Conservation (phyloP, 345 rosid genomes). For the Triadica sebifera region DNA sequence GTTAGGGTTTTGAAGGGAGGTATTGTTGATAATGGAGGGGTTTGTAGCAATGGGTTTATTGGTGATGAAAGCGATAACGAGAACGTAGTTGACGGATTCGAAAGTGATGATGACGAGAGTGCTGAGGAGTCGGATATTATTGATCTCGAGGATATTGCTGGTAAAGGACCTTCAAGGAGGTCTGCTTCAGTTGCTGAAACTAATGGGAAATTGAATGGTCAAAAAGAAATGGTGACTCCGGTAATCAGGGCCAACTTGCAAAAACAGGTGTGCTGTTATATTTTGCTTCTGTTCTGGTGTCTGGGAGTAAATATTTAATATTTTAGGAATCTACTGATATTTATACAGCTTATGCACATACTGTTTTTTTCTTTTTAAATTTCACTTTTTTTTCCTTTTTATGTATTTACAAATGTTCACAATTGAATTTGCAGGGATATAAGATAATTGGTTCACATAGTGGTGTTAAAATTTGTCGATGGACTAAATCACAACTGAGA, state of each 20-base stretch:
- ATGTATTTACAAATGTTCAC: not conserved
- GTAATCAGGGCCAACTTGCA: slow-evolving; percentile 88
- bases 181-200: slow-evolving; percentile 36
- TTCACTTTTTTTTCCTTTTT: not conserved
- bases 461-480: slow-evolving; percentile 94
- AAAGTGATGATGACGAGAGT: slow-evolving; percentile 39
- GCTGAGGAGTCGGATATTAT: slow-evolving; percentile 40
- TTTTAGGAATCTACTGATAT: too few relatives aligned
- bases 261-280: slow-evolving; percentile 59
- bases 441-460: slow-evolving; percentile 97
- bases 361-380: not conserved
- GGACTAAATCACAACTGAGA: slow-evolving; percentile 99
- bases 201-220: slow-evolving; percentile 57
- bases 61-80: slow-evolving; percentile 42
- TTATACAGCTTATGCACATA: too few relatives aligned
- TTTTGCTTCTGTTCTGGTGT: too few relatives aligned
- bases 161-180: slow-evolving; percentile 75
- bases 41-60: slow-evolving; percentile 11
- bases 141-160: slow-evolving; percentile 96
- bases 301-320: too few relatives aligned
- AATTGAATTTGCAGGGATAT: slow-evolving; percentile 70
- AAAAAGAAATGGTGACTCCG: slow-evolving; percentile 91
- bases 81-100: slow-evolving; percentile 36
- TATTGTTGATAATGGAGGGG: slow-evolving; percentile 29
- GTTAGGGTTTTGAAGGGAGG: slow-evolving; percentile 52